Base-by-base conservation (phyloP, 768 basidiomycete genomes). In the Pleurotus giganteus region DNA sequence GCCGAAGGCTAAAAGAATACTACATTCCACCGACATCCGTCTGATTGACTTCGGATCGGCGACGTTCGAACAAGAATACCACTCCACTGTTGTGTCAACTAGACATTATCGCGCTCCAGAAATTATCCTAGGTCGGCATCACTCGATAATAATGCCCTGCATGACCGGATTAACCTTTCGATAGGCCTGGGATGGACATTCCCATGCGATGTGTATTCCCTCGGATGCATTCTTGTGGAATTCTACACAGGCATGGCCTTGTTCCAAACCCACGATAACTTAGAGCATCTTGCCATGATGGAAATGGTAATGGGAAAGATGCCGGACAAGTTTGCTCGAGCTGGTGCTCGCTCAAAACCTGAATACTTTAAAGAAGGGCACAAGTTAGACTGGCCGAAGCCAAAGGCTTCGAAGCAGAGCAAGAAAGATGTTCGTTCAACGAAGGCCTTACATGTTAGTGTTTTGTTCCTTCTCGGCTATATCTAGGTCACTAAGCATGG, bases 231-330 rank as follows among this genome's bases (percentile, higher is more conserved):
- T 61, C 83, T 99, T 23, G 95, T 99, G 55, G 97, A 99, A 69
- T 98, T 99, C 69, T 96, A 85, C 74, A 99, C 97, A 15, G 97
- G 97, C 24, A 85, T 94, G 29, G 97, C 97, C 6, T 81, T 99
- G n/a, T 99, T 97, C 74, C 97, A 99, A 71, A 98, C 97, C 0
- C 97, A 98, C 65, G 96, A 98, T 72, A 98, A 99, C 68, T 82
- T 98, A 7, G 97, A 99, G 69, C 97, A 99, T 71, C 84, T 99
- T 12, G 97, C 96, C 36, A 99, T 99, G 97, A 99, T 99, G 97
- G 95, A 98, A 69, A 88, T 91, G 69, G 97, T 98, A 34, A 98
- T 98, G 91, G 96, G 96, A 56, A 91, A 90, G 74, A 95, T 98
- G 88, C 92, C 95, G 0, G 86, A 89, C 47, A 84, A 87, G 4